A percentile compares a stretch with the other conserved stretches of the same genome.
phyloP scores from a whole-genome alignment of 495 filamentous ascomycete species.

The Hypoxylon subgilvum region DNA sequence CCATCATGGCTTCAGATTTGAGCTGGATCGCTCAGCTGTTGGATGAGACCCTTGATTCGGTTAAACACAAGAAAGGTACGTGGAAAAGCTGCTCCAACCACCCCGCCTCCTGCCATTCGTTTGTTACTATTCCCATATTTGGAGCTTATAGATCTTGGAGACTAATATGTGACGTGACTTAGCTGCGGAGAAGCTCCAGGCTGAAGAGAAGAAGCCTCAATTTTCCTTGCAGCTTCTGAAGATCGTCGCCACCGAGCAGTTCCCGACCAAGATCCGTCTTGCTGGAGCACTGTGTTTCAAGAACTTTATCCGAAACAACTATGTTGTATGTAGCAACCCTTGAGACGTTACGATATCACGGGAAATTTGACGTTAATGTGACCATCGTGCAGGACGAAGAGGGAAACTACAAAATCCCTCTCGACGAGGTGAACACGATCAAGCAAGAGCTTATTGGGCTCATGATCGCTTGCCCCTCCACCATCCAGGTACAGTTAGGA shows the following conservation, averaged over 20 bases:
- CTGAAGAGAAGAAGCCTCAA: slow-evolving; percentile 76
- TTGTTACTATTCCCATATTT: slow-evolving; percentile 3
- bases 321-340: slow-evolving; percentile 62
- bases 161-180: slow-evolving; percentile 21
- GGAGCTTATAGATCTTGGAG: no score
- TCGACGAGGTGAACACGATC: slow-evolving; percentile 81
- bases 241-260: slow-evolving; percentile 76
- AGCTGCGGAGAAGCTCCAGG: slow-evolving; percentile 82
- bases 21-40: slow-evolving; percentile 77
- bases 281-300: slow-evolving; percentile 96
- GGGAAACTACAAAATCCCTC: slow-evolving; percentile 83
- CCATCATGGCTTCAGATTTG: slow-evolving; percentile 77
- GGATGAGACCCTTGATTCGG: slow-evolving; percentile 82
- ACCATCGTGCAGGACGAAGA: slow-evolving; percentile 72
- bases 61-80: slow-evolving; percentile 85
- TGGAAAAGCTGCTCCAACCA: slow-evolving; percentile 22
- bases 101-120: background rate
- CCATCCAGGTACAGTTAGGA: slow-evolving; percentile 89
- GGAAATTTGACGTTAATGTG: slow-evolving; percentile 8
- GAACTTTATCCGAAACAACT: slow-evolving; percentile 93
- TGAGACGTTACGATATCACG: background rate
- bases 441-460: slow-evolving; percentile 93
- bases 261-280: slow-evolving; percentile 77
- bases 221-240: slow-evolving; percentile 89
- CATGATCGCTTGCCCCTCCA: slow-evolving; percentile 88